A percentile compares a stretch with the other conserved stretches of the same genome.
phyloP scores from a whole-genome alignment of 1,284 basidiomycete species.

The Veloboletus limbatus region DNA sequence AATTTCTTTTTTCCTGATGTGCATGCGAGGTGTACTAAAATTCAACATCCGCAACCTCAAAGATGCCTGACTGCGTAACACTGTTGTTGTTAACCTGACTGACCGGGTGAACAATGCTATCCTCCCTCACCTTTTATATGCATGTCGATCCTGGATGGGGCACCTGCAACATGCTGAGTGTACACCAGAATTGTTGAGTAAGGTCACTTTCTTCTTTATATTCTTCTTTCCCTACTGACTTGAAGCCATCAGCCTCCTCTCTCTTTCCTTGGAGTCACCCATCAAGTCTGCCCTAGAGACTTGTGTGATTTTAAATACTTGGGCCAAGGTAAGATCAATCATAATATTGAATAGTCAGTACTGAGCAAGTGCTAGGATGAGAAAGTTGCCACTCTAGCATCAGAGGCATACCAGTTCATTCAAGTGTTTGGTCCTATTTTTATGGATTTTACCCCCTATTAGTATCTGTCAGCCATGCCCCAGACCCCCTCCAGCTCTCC shows the following conservation, averaged over 20 bases:
- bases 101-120: not conserved
- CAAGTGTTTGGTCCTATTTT: constrained; percentile 19
- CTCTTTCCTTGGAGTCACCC: constrained; percentile 2
- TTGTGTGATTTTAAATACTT: constrained; percentile 11
- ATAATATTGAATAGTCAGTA: not conserved
- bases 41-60: constrained; percentile 25
- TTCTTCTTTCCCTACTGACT: constrained; percentile 20
- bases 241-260: constrained; percentile 24
- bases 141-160: constrained; percentile 24
- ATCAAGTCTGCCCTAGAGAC: constrained; percentile 10
- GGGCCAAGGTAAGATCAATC: constrained; percentile 19
- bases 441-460: constrained; percentile 21
- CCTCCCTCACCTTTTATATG: constrained; percentile 12
- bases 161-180: constrained; percentile 12
- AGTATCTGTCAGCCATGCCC: constrained; percentile 27
- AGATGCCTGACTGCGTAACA: constrained; percentile 17
- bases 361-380: constrained; percentile 12
- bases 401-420: constrained; percentile 20
- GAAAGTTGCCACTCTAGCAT: constrained; percentile 20
- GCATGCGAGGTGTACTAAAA: constrained; percentile 15
- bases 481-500: constrained; percentile 22
- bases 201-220: constrained; percentile 21
- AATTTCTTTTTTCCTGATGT: too few relatives aligned
- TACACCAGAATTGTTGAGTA: constrained; percentile 12
- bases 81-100: constrained; percentile 2